Conservation (phyloP, 257 asterid genomes). For the Fraxinus pennsylvanica region DNA sequence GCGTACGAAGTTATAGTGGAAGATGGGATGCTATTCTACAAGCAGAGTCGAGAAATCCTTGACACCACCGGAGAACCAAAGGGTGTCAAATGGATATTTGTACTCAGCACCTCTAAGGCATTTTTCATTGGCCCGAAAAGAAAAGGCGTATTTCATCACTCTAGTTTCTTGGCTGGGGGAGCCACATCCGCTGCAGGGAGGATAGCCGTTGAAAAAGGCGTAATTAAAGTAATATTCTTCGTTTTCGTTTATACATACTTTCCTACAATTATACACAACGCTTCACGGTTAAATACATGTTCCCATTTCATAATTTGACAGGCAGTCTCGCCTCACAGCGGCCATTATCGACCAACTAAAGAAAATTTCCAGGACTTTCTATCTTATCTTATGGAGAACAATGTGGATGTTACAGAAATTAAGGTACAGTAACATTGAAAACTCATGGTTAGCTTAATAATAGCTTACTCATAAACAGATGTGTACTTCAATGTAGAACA, state of each 20-base stretch:
- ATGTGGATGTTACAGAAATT: slow-evolving; percentile 50
- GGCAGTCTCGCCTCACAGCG: slow-evolving; percentile 74
- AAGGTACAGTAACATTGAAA: slow-evolving; percentile 40
- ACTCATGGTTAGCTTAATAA: background rate
- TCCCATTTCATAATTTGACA: slow-evolving; percentile 14
- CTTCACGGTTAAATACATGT: background rate
- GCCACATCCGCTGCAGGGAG: slow-evolving; percentile 73
- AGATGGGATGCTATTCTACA: slow-evolving; percentile 52
- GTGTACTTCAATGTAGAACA: background rate
- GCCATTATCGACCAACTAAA: slow-evolving; percentile 62
- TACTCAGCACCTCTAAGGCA: slow-evolving; percentile 51
- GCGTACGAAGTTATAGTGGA: slow-evolving; percentile 53
- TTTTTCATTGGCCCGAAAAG: slow-evolving; percentile 54
- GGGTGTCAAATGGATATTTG: slow-evolving; percentile 61
- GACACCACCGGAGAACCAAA: slow-evolving; percentile 42
- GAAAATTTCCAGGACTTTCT: slow-evolving; percentile 60
- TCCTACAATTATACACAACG: background rate
- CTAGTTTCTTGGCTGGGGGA: slow-evolving; percentile 73
- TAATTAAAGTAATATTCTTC: slow-evolving; percentile 35
- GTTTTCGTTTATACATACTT: background rate
- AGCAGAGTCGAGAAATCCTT: slow-evolving; percentile 47
- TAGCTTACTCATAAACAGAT: background rate
- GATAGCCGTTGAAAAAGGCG: slow-evolving; percentile 52
- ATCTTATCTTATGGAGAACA: slow-evolving; percentile 49
- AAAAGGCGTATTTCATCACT: slow-evolving; percentile 69